phyloP scores from a whole-genome alignment of 306 rosid species.

The Dalbergia cochinchinensis region DNA sequence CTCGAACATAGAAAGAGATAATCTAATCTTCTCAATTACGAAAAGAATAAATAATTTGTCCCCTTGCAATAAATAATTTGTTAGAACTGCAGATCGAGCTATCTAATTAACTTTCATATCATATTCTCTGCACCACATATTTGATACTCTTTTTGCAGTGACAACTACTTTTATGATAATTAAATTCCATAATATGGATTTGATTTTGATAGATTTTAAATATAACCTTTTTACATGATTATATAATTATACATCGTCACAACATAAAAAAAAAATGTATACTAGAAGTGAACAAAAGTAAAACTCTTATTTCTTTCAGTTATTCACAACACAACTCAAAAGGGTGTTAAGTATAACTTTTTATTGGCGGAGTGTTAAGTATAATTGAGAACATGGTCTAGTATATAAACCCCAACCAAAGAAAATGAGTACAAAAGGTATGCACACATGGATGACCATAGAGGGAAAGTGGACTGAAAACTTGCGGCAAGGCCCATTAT shows the following conservation, averaged over 20 bases:
- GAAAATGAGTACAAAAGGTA: conserved; percentile 59
- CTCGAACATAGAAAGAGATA: too few relatives aligned
- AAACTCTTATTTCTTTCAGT: neutral
- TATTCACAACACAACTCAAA: neutral
- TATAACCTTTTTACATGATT: neutral
- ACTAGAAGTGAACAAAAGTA: neutral
- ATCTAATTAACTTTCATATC: too few relatives aligned
- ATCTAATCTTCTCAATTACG: too few relatives aligned
- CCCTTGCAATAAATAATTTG: too few relatives aligned
- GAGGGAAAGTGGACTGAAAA: conserved; percentile 54
- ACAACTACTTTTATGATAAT: too few relatives aligned
- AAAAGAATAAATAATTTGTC: too few relatives aligned
- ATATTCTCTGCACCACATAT: too few relatives aligned
- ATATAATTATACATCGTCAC: neutral
- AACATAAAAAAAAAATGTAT: neutral
- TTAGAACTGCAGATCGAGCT: too few relatives aligned
- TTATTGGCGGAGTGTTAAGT: neutral
- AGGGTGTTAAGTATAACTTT: conserved; percentile 4
- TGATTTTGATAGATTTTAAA: too few relatives aligned
- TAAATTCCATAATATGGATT: too few relatives aligned
- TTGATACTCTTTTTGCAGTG: too few relatives aligned
- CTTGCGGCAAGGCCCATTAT: conserved; percentile 57
- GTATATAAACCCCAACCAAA: conserved; percentile 49
- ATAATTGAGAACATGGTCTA: conserved; percentile 43
- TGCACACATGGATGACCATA: conserved; percentile 65